Percentiles rank a stretch among this genome's conserved stretches.
These are phyloP conservation scores for Fusarium nematophilum DNA, from an alignment of 2,329 filamentous ascomycete species.

Conservation along the genomic window DNA sequence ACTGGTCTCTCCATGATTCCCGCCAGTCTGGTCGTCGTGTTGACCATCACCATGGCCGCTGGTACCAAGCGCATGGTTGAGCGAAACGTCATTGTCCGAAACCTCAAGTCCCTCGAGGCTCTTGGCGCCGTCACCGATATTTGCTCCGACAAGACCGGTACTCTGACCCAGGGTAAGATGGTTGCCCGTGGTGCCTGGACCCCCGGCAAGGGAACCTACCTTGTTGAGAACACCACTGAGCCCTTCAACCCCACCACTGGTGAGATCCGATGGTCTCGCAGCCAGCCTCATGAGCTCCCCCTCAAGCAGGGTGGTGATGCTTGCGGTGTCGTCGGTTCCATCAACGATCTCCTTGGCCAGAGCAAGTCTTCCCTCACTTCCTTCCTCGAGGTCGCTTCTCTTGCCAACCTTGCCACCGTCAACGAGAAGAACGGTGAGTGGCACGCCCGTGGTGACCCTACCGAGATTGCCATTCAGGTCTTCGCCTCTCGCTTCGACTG, in stretches of 20 bases:
- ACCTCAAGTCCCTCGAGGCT: conserved; percentile 65
- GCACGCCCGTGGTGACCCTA: conserved; percentile 73
- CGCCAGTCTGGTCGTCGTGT: conserved; percentile 60
- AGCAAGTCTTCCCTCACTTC: conserved; percentile 57
- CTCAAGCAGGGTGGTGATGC: conserved; percentile 46
- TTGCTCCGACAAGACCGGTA: conserved; percentile 68
- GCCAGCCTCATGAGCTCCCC: conserved; percentile 54
- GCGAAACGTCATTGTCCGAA: conserved; percentile 64
- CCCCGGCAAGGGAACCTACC: conserved; percentile 66
- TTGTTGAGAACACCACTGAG: conserved; percentile 64
- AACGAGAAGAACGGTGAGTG: conserved; percentile 59
- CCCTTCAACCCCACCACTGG: conserved; percentile 69
- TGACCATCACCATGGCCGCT: conserved; percentile 70
- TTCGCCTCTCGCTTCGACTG: conserved; percentile 74
- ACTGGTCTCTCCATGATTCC: conserved; percentile 63
- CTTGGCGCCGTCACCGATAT: conserved; percentile 70
- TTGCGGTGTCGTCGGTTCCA: conserved; percentile 39
- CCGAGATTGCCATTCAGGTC: conserved; percentile 79
- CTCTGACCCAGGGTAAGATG: conserved; percentile 73
- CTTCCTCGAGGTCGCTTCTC: conserved; percentile 69
- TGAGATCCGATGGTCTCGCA: conserved; percentile 54
- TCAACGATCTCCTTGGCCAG: conserved; percentile 53
- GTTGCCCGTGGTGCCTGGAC: conserved; percentile 70
- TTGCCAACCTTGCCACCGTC: conserved; percentile 66
- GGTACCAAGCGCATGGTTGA: conserved; percentile 65